Conservation (phyloP, 805 yeast genomes). For the Candida maesae region DNA sequence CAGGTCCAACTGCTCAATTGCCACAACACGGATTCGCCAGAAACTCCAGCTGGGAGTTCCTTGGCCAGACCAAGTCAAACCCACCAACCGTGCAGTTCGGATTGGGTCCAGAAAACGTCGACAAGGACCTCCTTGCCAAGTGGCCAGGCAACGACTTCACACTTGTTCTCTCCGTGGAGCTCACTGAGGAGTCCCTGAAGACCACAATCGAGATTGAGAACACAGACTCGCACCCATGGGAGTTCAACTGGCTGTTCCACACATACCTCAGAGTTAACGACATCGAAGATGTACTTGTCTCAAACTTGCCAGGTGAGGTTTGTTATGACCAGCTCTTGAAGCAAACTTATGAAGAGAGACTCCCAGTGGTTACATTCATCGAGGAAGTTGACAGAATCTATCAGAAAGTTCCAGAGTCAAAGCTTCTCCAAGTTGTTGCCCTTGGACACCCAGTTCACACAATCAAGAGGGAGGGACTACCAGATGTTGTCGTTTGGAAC, state of each 20-base stretch:
- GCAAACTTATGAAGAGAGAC: constrained; percentile 59
- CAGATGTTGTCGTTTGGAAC: constrained; percentile 89
- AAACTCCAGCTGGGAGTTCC: constrained; percentile 85
- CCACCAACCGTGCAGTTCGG: constrained; percentile 89
- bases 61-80: constrained; percentile 71
- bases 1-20: constrained; percentile 55
- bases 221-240: constrained; percentile 58
- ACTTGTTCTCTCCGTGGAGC: constrained; percentile 61
- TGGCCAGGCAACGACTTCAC: constrained; percentile 67
- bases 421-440: constrained; percentile 63
- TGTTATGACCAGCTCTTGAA: constrained; percentile 75
- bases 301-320: constrained; percentile 68
- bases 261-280: constrained; percentile 77
- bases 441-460: constrained; percentile 70
- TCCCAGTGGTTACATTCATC: constrained; percentile 63
- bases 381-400: constrained; percentile 88
- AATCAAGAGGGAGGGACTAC: constrained; percentile 57
- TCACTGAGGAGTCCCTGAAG: constrained; percentile 53
- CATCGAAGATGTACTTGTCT: constrained; percentile 71
- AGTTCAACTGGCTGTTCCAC: constrained; percentile 94
- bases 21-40: constrained; percentile 99
- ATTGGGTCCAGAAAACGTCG: constrained; percentile 79
- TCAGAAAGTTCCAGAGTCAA: constrained; percentile 50
- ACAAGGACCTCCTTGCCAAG: constrained; percentile 59
- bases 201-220: constrained; percentile 78